Conservation (phyloP, 805 yeast species). For the Nakazawaea populi region DNA sequence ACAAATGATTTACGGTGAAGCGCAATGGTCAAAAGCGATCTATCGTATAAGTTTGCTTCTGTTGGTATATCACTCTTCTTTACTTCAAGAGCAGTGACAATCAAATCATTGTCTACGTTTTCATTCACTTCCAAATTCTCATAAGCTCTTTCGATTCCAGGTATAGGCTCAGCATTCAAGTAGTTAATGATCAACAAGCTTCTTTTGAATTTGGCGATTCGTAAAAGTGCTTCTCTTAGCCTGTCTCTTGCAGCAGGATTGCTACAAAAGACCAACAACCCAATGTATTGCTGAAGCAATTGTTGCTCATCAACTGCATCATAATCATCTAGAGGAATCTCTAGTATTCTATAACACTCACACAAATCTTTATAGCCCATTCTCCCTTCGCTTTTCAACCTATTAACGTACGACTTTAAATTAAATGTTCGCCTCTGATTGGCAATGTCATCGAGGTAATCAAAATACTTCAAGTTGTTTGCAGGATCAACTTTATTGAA, state of each 20-base stretch:
- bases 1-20: constrained; percentile 47
- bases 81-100: constrained; percentile 68
- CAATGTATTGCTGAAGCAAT: constrained; percentile 20
- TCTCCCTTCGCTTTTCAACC: constrained; percentile 44
- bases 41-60: constrained; percentile 34
- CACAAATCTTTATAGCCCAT: constrained; percentile 42
- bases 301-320: constrained; percentile 18
- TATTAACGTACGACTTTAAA: constrained; percentile 36
- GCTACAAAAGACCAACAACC: constrained; percentile 14
- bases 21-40: constrained; percentile 62
- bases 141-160: constrained; percentile 44
- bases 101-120: constrained; percentile 60
- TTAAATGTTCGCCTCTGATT: constrained; percentile 40
- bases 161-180: constrained; percentile 42
- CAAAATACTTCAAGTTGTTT: constrained; percentile 47
- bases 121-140: constrained; percentile 42
- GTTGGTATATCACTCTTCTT: constrained; percentile 48
- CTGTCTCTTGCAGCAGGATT: constrained; percentile 18
- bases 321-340: constrained; percentile 14
- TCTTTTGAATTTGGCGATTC: constrained; percentile 31
- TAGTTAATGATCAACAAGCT: constrained; percentile 29
- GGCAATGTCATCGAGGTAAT: constrained; percentile 47
- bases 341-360: constrained; percentile 20
- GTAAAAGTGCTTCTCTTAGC: constrained; percentile 33
- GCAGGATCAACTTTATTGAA: constrained; percentile 36